Evolutionary conservation across 148 eudicot genomes (phyloP).

Genomic region (Chenopodium album): DNA sequence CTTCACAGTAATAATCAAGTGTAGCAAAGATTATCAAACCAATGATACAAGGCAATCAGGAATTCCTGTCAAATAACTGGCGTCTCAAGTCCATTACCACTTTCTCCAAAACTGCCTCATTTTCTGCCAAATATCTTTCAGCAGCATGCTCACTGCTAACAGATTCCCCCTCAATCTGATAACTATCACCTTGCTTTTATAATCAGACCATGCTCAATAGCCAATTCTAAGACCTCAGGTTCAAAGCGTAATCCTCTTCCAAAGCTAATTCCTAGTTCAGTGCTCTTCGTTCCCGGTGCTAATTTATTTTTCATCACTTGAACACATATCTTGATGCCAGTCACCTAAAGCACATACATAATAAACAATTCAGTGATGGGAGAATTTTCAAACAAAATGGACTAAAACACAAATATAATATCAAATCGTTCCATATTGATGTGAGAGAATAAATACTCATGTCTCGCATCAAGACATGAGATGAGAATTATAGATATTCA

Average conservation of each 20-base stretch:
- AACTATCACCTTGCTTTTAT: conserved; percentile 52
- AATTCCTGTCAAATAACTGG: conserved; percentile 46
- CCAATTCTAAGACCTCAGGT: conserved; percentile 81
- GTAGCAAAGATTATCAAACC: not conserved
- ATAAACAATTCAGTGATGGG: conserved; percentile 8
- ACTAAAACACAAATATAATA: not conserved
- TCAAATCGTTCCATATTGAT: not conserved
- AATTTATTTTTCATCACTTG: conserved; percentile 90
- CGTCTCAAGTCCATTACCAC: conserved; percentile 57
- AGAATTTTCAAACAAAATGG: not conserved
- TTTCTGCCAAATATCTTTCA: conserved; percentile 56
- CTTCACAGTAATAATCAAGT: not conserved
- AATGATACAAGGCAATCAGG: conserved; percentile 6
- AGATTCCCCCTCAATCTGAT: conserved; percentile 53
- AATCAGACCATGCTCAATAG: conserved; percentile 70
- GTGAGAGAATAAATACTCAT: not conserved
- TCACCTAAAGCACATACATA: conserved; percentile 37
- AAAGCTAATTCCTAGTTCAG: conserved; percentile 61
- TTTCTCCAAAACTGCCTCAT: conserved; percentile 43
- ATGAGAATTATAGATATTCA: not conserved
- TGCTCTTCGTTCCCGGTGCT: conserved; percentile 70
- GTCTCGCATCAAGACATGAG: not conserved
- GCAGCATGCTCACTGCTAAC: conserved; percentile 46
- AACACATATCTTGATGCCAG: conserved; percentile 72
- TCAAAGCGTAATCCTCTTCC: conserved; percentile 77